Percentiles rank a stretch among this genome's conserved stretches.
phyloP scores from a whole-genome alignment of 1,284 basidiomycete genomes.

The Cutaneotrichosporon cutaneum region DNA sequence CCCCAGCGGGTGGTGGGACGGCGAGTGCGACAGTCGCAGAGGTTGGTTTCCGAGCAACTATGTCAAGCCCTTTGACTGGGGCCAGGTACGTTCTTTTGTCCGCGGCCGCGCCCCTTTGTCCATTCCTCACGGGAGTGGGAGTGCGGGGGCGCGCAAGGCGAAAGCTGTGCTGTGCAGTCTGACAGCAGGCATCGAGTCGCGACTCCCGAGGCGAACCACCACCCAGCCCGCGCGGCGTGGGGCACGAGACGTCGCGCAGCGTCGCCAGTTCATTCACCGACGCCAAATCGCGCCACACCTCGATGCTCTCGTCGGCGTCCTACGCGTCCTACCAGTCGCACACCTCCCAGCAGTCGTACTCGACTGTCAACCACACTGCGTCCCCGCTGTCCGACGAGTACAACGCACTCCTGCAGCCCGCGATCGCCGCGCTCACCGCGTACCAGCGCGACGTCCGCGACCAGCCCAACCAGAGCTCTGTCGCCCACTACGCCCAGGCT shows the following conservation, averaged over 20 bases:
- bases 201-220: conserved; percentile 5
- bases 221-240: neutral
- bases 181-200: neutral
- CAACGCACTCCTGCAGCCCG: conserved; percentile 54
- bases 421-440: conserved; percentile 54
- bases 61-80: conserved; percentile 43
- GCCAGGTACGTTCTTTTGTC: conserved; percentile 15
- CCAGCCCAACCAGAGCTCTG: neutral
- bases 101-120: neutral
- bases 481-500: conserved; percentile 4
- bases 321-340: conserved; percentile 14
- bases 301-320: conserved; percentile 16
- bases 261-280: neutral
- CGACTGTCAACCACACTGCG: conserved; percentile 1
- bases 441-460: conserved; percentile 3
- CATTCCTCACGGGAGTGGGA: neutral
- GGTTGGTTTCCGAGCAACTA: conserved; percentile 97
- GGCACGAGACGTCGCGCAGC: conserved; percentile 1
- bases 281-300: conserved; percentile 19
- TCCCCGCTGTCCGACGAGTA: conserved; percentile 24
- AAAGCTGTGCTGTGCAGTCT: neutral
- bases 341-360: conserved; percentile 14
- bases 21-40: conserved; percentile 67
- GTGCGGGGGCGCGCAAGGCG: neutral
- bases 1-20: conserved; percentile 96